Evolutionary conservation across 75 land plant genomes (phyloP), one percentile per base, ranked within the genome.

Genomic region (Cupressus sempervirens): DNA sequence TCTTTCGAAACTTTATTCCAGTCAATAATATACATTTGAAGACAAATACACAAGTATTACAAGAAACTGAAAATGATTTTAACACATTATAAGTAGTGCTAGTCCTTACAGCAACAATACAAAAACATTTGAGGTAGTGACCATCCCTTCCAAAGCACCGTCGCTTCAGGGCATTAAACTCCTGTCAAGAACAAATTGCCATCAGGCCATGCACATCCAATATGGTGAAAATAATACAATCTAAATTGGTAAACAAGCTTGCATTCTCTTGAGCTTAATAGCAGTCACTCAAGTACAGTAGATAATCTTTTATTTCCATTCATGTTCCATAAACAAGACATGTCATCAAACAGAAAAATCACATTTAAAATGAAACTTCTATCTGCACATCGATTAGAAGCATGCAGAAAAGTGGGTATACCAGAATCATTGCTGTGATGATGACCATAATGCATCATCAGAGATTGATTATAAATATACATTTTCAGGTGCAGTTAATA

Each of bases 141-240:
- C 94, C 94, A 40, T 89, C 88, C 52, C 86, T 87, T 45, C 88
- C 93, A 11, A 54, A 90, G 82, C 93, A 89, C 76, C 94, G 89
- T 85, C 90, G 86, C 79, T 94, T 94, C 48, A 96, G 75, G 35
- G 96, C 93, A 90, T 89, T 84, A 70, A 92, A 96, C 88, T 96
- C 98, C 98, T 94, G 87, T 62, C 68, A 70, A 50, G 26, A 62
- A n/a, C 34, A 84, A 40, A 77, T 16, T 36, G 29, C 53, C 56
- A 76, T 82, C 54, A 88, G n/a, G 18, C 29, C 18, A 67, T 34
- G 76, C 46, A 52, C 41, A 26, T 52, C 62, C 34, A 46, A 34
- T 29, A 30, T 16, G 1, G 41, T 41, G 54, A 48, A 12, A 46
- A 30, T 32, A 7, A 48, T 50, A 48, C 68, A 50, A 29, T 38